Evolutionary conservation across 768 basidiomycete species (phyloP), one percentile per base, ranked within the genome.

Genomic region (Naganishia friedmannii): DNA sequence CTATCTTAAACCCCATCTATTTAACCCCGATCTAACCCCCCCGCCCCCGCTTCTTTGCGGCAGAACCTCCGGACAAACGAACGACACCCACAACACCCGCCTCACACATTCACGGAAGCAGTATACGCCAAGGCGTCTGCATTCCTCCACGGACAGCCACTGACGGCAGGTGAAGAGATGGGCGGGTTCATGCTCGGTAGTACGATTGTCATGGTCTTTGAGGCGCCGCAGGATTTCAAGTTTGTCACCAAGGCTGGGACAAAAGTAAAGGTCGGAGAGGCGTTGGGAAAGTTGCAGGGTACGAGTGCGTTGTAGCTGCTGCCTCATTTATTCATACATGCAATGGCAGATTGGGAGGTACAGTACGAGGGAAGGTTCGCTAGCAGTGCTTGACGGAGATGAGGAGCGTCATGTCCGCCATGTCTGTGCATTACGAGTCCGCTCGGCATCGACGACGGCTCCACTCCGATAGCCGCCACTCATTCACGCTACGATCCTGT

Each of bases 181-280:
- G 96, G 96, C 37, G 96, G 94, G 0, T 99, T 99, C 83, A 90
- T 88, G 76, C 84, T 98, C 3, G 94, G 94, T 5, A 92, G 90
- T 81, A 98, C 95, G 6, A 91, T 98, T 76, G 95, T 99, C 23
- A 85, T 98, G 56, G 92, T 98, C 0, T 96, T 97, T 76, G 96
- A 99, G 82, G 96, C 94, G 0, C 95, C 96, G 0, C 82, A 84
- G 66, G 83, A 87, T 42, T 99, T 94, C 78, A 86, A 87, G 79
- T 96, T 95, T 76, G 79, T 83, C 0, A 86, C 93, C 19, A 83
- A 87, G 72, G 85, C 88, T 2, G 92, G 93, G 2, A 86, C 93
- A 80, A 90, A 89, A 81, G 87, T 98, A 71, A 88, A 88, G 79
- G 92, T 95, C 42, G 95, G 95, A 0, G 85, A 97, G 82, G 82